phyloP scores from a whole-genome alignment of 345 rosid species.

The Syzygium oleosum region DNA sequence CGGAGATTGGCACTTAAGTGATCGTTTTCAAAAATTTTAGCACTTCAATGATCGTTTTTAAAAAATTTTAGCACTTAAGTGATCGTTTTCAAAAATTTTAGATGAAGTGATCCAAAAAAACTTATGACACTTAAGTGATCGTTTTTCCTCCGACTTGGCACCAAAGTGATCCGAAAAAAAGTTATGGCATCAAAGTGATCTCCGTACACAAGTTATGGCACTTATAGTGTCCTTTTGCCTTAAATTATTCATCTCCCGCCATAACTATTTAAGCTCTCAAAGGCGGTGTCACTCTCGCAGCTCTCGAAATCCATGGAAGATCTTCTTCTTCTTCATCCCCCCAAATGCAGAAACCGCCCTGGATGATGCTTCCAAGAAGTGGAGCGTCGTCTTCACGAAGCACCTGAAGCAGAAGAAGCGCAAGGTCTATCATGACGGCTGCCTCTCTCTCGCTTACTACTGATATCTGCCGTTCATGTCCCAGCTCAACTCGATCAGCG shows the following conservation, averaged over 20 bases:
- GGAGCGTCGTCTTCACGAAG: constrained; percentile 74
- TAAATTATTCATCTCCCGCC: not conserved
- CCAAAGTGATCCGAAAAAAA: too few species aligned
- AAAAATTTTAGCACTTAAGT: too few species aligned
- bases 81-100: too few species aligned
- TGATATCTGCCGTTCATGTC: not conserved
- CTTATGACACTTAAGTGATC: too few species aligned
- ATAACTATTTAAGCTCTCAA: not conserved
- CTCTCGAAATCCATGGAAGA: not conserved
- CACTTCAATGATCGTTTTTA: too few species aligned
- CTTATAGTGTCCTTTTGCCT: too few species aligned
- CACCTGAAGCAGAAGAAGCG: constrained; percentile 62
- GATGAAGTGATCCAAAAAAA: too few species aligned
- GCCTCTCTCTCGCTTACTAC: constrained; percentile 19
- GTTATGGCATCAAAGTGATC: too few species aligned
- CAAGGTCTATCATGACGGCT: constrained; percentile 71
- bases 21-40: too few species aligned
- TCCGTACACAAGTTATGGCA: too few species aligned
- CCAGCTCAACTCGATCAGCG: not conserved
- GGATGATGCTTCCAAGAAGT: constrained; percentile 19
- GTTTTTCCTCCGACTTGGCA: too few species aligned
- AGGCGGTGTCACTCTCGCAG: not conserved
- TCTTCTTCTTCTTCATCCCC: not conserved
- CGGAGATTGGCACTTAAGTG: too few species aligned
- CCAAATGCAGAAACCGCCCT: not conserved